These are phyloP conservation scores for Trichoderma aggressivum DNA, from an alignment of 2,329 filamentous ascomycete species.

Conservation along the genomic window DNA sequence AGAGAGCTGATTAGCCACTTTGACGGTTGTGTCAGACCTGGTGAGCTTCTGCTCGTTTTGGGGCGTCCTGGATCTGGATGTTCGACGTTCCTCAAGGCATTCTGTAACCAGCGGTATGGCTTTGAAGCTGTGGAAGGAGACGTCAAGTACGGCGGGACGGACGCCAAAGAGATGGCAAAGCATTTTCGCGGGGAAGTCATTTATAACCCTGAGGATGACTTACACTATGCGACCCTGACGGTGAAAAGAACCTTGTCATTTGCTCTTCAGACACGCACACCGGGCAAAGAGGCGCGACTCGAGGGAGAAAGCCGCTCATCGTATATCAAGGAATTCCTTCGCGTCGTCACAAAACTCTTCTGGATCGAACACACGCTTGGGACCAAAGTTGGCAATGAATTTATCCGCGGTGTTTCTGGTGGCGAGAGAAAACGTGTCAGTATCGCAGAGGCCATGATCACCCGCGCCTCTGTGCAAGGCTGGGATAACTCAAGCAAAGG, in stretches of 20 bases:
- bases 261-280: constrained; percentile 62
- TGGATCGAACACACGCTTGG: constrained; percentile 67
- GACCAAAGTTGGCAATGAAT: constrained; percentile 68
- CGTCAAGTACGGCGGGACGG: constrained; percentile 57
- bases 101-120: constrained; percentile 65
- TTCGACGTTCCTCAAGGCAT: constrained; percentile 66
- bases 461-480: constrained; percentile 60
- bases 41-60: constrained; percentile 66
- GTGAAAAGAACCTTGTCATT: constrained; percentile 66
- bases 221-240: constrained; percentile 67
- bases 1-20: constrained; percentile 63
- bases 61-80: constrained; percentile 67
- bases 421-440: constrained; percentile 71
- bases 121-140: constrained; percentile 64
- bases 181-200: constrained; percentile 61
- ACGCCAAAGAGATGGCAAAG: constrained; percentile 44
- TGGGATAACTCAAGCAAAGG: constrained; percentile 75
- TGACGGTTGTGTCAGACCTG: constrained; percentile 66
- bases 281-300: constrained; percentile 45
- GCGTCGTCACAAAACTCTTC: constrained; percentile 66
- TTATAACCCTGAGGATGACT: constrained; percentile 65
- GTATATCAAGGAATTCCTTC: constrained; percentile 50
- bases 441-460: constrained; percentile 65
- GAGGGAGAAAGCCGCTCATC: constrained; percentile 59
- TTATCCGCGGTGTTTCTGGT: constrained; percentile 60